Evolutionary conservation across 768 basidiomycete species (phyloP), one percentile per base, ranked within the genome.

Genomic region (Austroboletus eburneus): DNA sequence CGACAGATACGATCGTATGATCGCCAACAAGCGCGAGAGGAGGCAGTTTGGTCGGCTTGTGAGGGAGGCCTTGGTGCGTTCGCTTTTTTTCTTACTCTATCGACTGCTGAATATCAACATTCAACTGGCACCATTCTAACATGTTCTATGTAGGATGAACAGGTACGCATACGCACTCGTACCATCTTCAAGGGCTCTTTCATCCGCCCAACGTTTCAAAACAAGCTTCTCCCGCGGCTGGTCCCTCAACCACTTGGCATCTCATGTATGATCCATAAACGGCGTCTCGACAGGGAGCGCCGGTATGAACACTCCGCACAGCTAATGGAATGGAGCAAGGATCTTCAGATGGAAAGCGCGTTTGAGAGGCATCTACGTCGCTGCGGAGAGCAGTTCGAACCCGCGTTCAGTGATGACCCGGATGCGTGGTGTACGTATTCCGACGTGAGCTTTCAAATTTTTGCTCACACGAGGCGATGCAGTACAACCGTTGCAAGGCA

Each of bases 161-260:
- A 74, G 47, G 56, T 71, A 8, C 69, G 70, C 20, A 67, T 86
- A 32, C 73, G 69, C 30, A 76, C 71, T 18, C 77, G 81, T 4
- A 83, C 87, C 12, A 81, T 85, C 27, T 65, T 91, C 48, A 91
- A 87, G 7, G 87, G 90, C 5, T 75, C 73, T 2, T 78, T 79
- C 61, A 60, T 91, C n/a, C 80, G 79, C 10, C 77, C 90, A 0
- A 73, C 83, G 0, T 42, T 78, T 8, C 79, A 67, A 65, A 80
- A 91, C 59, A 72, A 68, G 0, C 88, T 91, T 1, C 75, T 96
- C 13, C 91, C 91, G 0, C 80, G 88, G 0, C 69, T 96, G 55
- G 80, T 76, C 33, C 90, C 88, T 1, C 91, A 95, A 51, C 93
- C 94, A 0, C 55, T 67, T 5, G 71, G 75, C n/a, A 77, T 92